Evolutionary conservation across 805 yeast species (phyloP).

Genomic region (Ogataea pilisensis): DNA sequence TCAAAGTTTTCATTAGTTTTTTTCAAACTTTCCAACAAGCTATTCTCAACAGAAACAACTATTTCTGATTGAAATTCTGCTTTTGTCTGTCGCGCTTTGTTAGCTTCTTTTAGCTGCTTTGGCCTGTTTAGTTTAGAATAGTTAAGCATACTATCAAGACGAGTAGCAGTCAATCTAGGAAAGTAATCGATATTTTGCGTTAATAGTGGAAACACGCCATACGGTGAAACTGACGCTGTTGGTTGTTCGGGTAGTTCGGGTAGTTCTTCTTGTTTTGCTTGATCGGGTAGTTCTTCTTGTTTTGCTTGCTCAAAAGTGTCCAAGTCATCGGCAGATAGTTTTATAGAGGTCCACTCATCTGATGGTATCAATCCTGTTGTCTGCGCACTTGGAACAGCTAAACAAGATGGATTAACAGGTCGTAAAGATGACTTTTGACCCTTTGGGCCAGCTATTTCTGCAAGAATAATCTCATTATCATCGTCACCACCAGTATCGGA

Average conservation of each 20-base stretch:
- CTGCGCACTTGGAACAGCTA: neutral
- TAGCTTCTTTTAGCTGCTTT: constrained; percentile 26
- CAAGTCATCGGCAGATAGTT: too few species aligned
- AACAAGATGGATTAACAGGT: neutral
- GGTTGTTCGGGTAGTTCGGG: too few species aligned
- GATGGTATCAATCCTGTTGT: neutral
- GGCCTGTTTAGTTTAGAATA: constrained; percentile 15
- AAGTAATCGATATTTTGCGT: neutral
- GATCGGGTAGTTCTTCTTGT: too few species aligned
- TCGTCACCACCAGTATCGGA: neutral
- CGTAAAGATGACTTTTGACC: neutral
- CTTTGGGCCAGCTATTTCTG: neutral
- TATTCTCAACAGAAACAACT: constrained; percentile 38
- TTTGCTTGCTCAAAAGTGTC: too few species aligned
- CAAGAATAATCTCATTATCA: neutral
- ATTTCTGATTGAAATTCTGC: constrained; percentile 50
- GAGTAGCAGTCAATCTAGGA: constrained; percentile 1
- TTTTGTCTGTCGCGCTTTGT: constrained; percentile 39
- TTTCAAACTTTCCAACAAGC: constrained; percentile 27
- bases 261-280: too few species aligned
- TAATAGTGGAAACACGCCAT: neutral
- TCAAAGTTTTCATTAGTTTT: constrained; percentile 20
- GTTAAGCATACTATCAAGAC: constrained; percentile 21
- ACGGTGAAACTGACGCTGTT: too few species aligned
- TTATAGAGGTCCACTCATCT: too few species aligned